Conservation (phyloP, 2,329 filamentous ascomycete species). For the Aspergillus versicolor region DNA sequence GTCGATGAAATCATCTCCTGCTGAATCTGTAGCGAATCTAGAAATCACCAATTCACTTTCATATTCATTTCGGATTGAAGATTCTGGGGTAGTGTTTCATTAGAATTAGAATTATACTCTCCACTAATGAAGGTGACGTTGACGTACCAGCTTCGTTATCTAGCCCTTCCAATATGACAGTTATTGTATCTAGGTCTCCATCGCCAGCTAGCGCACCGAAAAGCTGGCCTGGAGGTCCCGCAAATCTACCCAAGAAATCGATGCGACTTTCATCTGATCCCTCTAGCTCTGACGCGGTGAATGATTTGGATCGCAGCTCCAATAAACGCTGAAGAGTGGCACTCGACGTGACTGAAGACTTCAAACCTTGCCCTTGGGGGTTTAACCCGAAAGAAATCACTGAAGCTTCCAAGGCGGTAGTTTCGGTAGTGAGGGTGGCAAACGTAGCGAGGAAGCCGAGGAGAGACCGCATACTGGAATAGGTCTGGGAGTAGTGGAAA, state of each 20-base stretch:
- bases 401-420: constrained; percentile 31
- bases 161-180: constrained; percentile 55
- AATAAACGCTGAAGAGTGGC: constrained; percentile 40
- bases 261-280: constrained; percentile 51
- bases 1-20: constrained; percentile 8
- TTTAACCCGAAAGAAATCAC: constrained; percentile 33
- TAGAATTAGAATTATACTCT: not conserved
- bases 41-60: constrained; percentile 3
- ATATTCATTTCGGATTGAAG: constrained; percentile 13
- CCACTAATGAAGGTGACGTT: not conserved
- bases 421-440: constrained; percentile 25
- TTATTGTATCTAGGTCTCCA: constrained; percentile 26
- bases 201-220: constrained; percentile 42
- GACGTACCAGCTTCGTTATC: constrained; percentile 60
- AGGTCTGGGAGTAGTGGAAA: not conserved
- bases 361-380: not conserved
- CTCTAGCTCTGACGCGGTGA: constrained; percentile 46
- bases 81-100: constrained; percentile 3
- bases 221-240: constrained; percentile 51
- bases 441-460: constrained; percentile 28
- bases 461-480: constrained; percentile 27
- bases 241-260: constrained; percentile 60
- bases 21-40: not conserved
- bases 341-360: constrained; percentile 19
- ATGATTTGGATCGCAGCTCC: constrained; percentile 50